Conservation (phyloP, 2,329 filamentous ascomycete species). For the Penicillium psychrosexuale region DNA sequence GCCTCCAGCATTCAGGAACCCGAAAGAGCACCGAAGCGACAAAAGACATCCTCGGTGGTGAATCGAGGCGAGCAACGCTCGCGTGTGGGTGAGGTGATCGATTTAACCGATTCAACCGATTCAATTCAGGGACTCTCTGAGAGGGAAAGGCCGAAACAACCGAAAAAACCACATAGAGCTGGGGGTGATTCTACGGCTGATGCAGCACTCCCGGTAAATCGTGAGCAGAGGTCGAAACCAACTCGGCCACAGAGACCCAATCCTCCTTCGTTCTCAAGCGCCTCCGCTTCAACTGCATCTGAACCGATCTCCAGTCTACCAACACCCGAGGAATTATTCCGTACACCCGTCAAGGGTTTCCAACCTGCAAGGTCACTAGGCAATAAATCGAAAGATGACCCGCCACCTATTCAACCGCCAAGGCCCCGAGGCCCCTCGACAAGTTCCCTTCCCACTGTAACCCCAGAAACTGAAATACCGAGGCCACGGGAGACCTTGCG, state of each 20-base stretch:
- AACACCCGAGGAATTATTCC: neutral
- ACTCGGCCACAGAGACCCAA: neutral
- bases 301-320: neutral
- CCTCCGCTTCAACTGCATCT: neutral
- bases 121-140: neutral
- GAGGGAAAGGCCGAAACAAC: neutral
- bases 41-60: slow-evolving; percentile 20
- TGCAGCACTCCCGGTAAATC: neutral
- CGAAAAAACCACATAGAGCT: neutral
- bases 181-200: neutral
- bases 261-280: neutral
- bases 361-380: neutral
- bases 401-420: neutral
- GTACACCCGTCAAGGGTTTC: neutral
- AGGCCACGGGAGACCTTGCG: neutral
- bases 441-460: neutral
- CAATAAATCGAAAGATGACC: neutral
- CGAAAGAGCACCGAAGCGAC: slow-evolving; percentile 36
- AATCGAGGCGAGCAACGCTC: slow-evolving; percentile 11
- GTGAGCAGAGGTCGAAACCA: neutral
- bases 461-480: neutral
- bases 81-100: slow-evolving; percentile 18
- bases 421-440: neutral
- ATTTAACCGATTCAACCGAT: slow-evolving; percentile 22
- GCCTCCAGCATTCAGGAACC: slow-evolving; percentile 13